phyloP scores from a whole-genome alignment of 1,284 basidiomycete species.

The Rhodotorula sp. region DNA sequence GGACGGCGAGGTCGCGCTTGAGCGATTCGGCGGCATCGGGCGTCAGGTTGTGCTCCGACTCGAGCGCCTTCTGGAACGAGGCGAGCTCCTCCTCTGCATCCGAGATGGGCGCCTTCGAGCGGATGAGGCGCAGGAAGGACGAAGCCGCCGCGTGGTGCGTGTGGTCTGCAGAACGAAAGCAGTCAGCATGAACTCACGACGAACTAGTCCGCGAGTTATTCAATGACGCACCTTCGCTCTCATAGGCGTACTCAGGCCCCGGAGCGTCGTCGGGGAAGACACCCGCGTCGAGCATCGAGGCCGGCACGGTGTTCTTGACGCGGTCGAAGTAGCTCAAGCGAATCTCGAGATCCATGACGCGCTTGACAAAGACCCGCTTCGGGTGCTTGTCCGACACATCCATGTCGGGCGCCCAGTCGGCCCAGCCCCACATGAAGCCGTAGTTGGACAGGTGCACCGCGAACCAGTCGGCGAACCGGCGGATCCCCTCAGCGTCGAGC shows the following conservation, averaged over 20 bases:
- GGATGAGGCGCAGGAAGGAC: slow-evolving; percentile 76
- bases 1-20: slow-evolving; percentile 77
- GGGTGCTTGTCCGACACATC: slow-evolving; percentile 61
- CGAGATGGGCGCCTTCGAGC: slow-evolving; percentile 70
- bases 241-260: slow-evolving; percentile 80
- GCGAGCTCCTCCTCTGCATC: slow-evolving; percentile 63
- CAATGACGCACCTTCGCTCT: slow-evolving; percentile 50
- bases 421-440: slow-evolving; percentile 99
- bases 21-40: slow-evolving; percentile 62
- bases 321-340: slow-evolving; percentile 92
- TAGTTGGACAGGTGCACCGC: slow-evolving; percentile 96
- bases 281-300: slow-evolving; percentile 69
- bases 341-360: slow-evolving; percentile 85
- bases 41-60: slow-evolving; percentile 39
- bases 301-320: slow-evolving; percentile 83
- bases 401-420: slow-evolving; percentile 70
- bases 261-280: slow-evolving; percentile 75
- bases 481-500: slow-evolving; percentile 78
- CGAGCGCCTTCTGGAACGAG: slow-evolving; percentile 55
- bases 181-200: slow-evolving; percentile 45
- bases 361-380: slow-evolving; percentile 80
- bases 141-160: slow-evolving; percentile 77
- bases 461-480: slow-evolving; percentile 91
- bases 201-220: not conserved
- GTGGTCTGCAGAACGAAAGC: slow-evolving; percentile 54